These are phyloP conservation scores for Hippophae gyantsensis DNA, from an alignment of 306 rosid species.

Conservation along the genomic window DNA sequence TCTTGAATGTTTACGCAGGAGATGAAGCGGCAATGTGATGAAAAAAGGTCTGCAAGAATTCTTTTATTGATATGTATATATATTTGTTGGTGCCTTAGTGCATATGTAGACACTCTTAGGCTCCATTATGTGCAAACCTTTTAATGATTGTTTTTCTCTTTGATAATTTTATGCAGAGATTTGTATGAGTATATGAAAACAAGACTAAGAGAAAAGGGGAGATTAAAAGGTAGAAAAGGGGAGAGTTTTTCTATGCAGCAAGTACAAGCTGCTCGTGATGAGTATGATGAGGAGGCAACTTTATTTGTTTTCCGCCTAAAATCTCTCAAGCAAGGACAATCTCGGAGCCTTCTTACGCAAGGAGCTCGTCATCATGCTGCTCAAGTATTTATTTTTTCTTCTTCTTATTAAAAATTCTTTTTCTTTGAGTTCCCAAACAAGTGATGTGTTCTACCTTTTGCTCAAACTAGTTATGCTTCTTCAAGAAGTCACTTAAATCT, in stretches of 20 bases:
- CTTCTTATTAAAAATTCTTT: conserved; percentile 7
- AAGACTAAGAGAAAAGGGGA: conserved; percentile 70
- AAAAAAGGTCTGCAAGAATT: conserved; percentile 52
- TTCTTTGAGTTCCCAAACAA: conserved; percentile 18
- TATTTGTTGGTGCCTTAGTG: background rate
- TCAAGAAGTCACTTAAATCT: conserved; percentile 73
- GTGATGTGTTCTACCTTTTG: conserved; percentile 16
- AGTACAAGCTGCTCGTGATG: conserved; percentile 72
- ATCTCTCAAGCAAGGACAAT: conserved; percentile 96
- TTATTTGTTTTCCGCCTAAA: conserved; percentile 85
- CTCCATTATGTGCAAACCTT: conserved; percentile 11
- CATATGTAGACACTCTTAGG: background rate
- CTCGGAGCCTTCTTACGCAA: conserved; percentile 94
- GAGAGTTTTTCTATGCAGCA: conserved; percentile 68
- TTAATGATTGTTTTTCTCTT: conserved; percentile 18
- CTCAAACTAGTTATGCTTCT: conserved; percentile 65
- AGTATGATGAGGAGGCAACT: conserved; percentile 91
- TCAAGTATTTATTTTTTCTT: conserved; percentile 49
- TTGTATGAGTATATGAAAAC: conserved; percentile 62
- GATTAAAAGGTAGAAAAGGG: conserved; percentile 61
- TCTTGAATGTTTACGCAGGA: conserved; percentile 62
- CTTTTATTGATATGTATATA: conserved; percentile 1
- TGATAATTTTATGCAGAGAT: conserved; percentile 44
- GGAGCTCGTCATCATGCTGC: conserved; percentile 99
- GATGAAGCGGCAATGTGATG: conserved; percentile 95